These are phyloP conservation scores for Auricularia cornea DNA, from an alignment of 768 basidiomycete species.

Conservation along the genomic window DNA sequence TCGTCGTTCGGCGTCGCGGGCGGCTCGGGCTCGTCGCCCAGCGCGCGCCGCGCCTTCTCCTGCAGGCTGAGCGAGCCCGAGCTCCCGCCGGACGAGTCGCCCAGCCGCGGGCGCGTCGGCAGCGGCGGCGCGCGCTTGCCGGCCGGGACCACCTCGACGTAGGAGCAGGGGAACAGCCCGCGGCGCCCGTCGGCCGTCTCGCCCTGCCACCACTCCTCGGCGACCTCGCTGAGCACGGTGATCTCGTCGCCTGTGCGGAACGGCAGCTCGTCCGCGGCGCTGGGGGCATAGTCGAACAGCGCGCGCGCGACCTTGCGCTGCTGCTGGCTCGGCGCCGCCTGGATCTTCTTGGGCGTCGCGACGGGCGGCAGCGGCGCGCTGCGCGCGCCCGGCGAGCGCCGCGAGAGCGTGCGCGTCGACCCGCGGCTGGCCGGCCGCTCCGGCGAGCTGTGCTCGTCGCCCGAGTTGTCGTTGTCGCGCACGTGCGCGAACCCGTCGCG, in stretches of 20 bases:
- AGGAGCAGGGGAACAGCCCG: conserved; percentile 76
- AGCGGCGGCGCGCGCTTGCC: conserved; percentile 22
- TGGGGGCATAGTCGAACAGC: conserved; percentile 64
- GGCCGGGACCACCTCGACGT: conserved; percentile 43
- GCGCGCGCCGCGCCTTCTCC: conserved; percentile 14
- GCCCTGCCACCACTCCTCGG: conserved; percentile 91
- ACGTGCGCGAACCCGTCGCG: conserved; percentile 48
- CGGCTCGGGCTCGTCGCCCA: conserved; percentile 17
- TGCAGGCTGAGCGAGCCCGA: conserved; percentile 12
- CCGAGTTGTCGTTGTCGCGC: conserved; percentile 36
- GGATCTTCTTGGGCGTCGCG: conserved; percentile 1
- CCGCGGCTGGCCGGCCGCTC: conserved; percentile 9
- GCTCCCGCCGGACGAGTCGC: conserved; percentile 6
- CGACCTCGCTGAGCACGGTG: conserved; percentile 65
- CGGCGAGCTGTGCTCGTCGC: conserved; percentile 7
- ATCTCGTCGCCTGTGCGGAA: conserved; percentile 73
- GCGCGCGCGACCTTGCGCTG: conserved; percentile 47
- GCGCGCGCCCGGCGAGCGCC: conserved; percentile 6
- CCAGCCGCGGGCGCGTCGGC: conserved; percentile 18
- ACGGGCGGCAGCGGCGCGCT: background rate
- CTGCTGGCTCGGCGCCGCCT: conserved; percentile 10
- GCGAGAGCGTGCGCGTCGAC: conserved; percentile 15
- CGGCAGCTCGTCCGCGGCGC: conserved; percentile 61
- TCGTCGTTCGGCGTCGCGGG: conserved; percentile 29
- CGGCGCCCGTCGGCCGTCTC: conserved; percentile 42